Base-by-base conservation (phyloP, 768 basidiomycete species). In the Termitomyces bulborhizus region DNA sequence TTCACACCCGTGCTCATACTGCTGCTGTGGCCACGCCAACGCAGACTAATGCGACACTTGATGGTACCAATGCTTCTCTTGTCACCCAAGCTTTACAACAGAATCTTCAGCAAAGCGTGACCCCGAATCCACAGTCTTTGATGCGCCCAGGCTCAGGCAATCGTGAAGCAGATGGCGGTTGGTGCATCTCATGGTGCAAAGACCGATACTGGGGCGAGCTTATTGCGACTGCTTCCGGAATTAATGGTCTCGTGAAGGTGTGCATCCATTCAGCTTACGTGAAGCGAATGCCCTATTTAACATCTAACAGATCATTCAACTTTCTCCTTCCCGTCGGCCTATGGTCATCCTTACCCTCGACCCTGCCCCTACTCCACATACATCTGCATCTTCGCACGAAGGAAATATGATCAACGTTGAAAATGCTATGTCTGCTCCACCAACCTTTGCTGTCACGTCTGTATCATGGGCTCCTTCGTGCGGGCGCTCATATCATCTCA, bases 191-290 rank as follows among this genome's bases (percentile, higher is more conserved):
- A 7, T 99, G 95, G 94, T 98, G 95, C 70, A 92, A 93, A 65
- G 97, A 98, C 63, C 79, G 81, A 57, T 97, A 94, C 69, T 97
- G 94, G 94, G 96, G 96, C 1, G 90, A 94, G 65, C 65, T 96
- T 18, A 75, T 98, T 47, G 93, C 93, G 8, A 85, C 84, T 0
- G 82, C 84, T 1, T 81, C 81, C 52, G 94, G 93, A 1, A 76
- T 81, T 1, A 81, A 75, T 55, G 89, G 90, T 0, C 69, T 83
- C 21, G 74, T 98, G 44, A 93, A 96, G 68, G 93, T 94, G 42
- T 52, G 76, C 53, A 6, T 26, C 0, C 34, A 8, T 39, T 1
- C 31, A 27, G 29, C 36, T 41, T 26, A 16, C 16, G 6, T 4
- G 18, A 46, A 31, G 43, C 21, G n/a, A 40, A 40, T 32, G 11